phyloP scores from a whole-genome alignment of 352 stramenopile genomes.

The Pythium utonaiense region DNA sequence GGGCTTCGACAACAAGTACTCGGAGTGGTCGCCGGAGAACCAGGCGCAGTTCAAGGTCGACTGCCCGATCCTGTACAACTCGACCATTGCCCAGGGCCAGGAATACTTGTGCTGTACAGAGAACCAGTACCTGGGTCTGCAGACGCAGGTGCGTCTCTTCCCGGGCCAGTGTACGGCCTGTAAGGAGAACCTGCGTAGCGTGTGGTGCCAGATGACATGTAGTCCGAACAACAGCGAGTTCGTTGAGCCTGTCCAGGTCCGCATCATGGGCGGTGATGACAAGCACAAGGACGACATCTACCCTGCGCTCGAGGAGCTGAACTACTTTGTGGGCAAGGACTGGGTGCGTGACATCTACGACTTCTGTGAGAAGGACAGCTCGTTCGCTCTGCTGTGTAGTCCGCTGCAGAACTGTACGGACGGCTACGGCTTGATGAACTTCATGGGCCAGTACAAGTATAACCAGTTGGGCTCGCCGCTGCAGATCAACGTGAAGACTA shows the following conservation, averaged over 20 bases:
- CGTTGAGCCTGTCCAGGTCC: slow-evolving; percentile 64
- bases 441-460: slow-evolving; percentile 68
- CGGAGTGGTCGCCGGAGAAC: slow-evolving; percentile 53
- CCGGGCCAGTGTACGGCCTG: slow-evolving; percentile 57
- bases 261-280: slow-evolving; percentile 51
- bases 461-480: slow-evolving; percentile 52
- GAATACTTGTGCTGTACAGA: slow-evolving; percentile 78
- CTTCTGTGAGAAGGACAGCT: slow-evolving; percentile 55
- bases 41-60: slow-evolving; percentile 61
- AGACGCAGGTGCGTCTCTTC: slow-evolving; percentile 54
- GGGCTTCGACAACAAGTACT: slow-evolving; percentile 72
- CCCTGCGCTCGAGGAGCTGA: slow-evolving; percentile 65
- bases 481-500: slow-evolving; percentile 71
- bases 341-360: slow-evolving; percentile 70
- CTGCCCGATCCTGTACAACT: slow-evolving; percentile 70
- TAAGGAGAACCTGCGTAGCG: slow-evolving; percentile 70
- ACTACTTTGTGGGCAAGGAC: slow-evolving; percentile 66
- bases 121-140: slow-evolving; percentile 60
- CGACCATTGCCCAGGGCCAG: slow-evolving; percentile 43
- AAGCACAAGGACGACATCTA: slow-evolving; percentile 49
- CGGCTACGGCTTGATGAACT: slow-evolving; percentile 46
- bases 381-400: slow-evolving; percentile 46
- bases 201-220: slow-evolving; percentile 81
- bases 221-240: slow-evolving; percentile 79
- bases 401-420: slow-evolving; percentile 51